These are phyloP conservation scores for Exophiala bonariae DNA, from an alignment of 2,329 filamentous ascomycete species.

Conservation along the genomic window DNA sequence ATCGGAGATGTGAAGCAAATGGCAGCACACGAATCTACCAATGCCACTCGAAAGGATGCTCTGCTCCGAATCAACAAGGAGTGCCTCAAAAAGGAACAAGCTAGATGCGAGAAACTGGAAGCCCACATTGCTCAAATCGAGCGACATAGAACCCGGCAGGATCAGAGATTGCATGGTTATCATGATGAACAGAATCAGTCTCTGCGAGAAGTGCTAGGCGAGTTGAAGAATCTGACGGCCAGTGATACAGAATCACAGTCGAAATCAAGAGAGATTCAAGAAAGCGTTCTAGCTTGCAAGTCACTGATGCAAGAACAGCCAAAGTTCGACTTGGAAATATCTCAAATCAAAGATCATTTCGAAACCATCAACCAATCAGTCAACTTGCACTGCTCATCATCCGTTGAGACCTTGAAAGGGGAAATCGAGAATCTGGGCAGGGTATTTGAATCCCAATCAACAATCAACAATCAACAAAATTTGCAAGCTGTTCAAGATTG, in stretches of 20 bases:
- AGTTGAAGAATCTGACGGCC: neutral
- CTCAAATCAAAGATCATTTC: no score
- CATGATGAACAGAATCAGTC: conserved; percentile 1
- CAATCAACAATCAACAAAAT: neutral
- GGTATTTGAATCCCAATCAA: neutral
- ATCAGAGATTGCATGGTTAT: neutral
- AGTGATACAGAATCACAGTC: no score
- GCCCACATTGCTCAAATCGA: conserved; percentile 16
- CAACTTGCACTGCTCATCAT: neutral
- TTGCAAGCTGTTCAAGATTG: conserved; percentile 3
- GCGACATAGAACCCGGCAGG: conserved; percentile 12
- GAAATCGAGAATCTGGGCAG: conserved; percentile 6
- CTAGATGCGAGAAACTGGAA: conserved; percentile 17
- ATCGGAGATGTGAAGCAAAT: conserved; percentile 8
- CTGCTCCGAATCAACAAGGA: conserved; percentile 4
- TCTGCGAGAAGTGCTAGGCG: conserved; percentile 2
- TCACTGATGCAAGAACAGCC: no score
- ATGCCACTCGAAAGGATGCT: conserved; percentile 5
- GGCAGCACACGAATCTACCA: neutral
- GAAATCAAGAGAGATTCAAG: no score
- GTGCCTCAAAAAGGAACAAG: conserved; percentile 13
- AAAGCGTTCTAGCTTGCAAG: no score
- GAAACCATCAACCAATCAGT: no score
- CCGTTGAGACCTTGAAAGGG: conserved; percentile 4
- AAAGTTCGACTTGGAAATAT: no score